Base-by-base conservation (phyloP, 352 stramenopile genomes). In the Globisporangium heterothallicum region DNA sequence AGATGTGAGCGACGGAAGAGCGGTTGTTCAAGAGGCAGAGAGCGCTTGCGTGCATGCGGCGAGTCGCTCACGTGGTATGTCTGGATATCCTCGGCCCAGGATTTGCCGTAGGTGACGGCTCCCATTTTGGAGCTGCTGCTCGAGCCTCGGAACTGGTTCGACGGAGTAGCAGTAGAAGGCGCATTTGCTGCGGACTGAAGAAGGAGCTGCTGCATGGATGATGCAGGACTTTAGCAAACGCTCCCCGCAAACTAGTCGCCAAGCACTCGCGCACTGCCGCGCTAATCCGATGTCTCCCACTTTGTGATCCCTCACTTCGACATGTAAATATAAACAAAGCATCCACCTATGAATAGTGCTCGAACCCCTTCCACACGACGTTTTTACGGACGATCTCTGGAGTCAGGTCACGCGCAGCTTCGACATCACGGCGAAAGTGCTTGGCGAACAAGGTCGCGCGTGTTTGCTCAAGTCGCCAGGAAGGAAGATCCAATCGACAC, bases 1-100 rank as follows among this genome's bases (percentile, higher is more conserved):
- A 49, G 16, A n/a, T n/a, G n/a, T n/a, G n/a, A n/a, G n/a, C n/a
- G n/a, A n/a, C n/a, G n/a, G n/a, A n/a, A n/a, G n/a, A n/a, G n/a
- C n/a, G n/a, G n/a, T n/a, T n/a, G n/a, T n/a, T 25, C 21, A 41
- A 19, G 25, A n/a, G 8, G 16, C 16, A 26, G 6, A 18, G 26
- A 27, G 13, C 2, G 27, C n/a, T 10, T 18, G 6, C 8, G 6
- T 38, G 12, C 32, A 38, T 12, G n/a, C 8, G 32, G 10, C 14
- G 29, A n/a, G n/a, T n/a, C 3, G 18, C 61, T 57, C 64, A 85
- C 74, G 14, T 74, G 69, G 56, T 82, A 86, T 41, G 70, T 77
- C 52, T 74, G 70, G 51, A 86, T 64, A 42, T 86, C 74, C 22
- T 79, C 60, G 6, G 72, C 69, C 74, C 74, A 86, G 2, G 64